These are phyloP conservation scores for Penicillium olsonii DNA, from an alignment of 2,329 filamentous ascomycete genomes.

Conservation along the genomic window DNA sequence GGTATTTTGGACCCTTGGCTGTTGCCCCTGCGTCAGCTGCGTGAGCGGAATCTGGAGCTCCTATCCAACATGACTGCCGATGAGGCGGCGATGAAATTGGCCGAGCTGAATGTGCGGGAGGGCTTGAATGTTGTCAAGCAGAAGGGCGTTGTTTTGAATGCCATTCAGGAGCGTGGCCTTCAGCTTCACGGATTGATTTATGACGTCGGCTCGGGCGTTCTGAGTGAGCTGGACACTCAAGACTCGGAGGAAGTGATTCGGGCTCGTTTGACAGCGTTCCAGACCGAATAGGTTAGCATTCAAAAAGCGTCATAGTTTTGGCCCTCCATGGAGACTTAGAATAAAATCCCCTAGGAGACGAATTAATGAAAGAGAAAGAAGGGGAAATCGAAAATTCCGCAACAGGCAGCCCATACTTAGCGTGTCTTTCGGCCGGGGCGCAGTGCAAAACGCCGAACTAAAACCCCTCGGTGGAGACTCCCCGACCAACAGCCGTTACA, in stretches of 20 bases:
- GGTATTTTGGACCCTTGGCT: conserved; percentile 65
- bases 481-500: no score
- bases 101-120: conserved; percentile 73
- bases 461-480: no score
- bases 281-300: conserved; percentile 27
- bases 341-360: background rate
- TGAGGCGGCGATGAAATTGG: conserved; percentile 62
- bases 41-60: conserved; percentile 54
- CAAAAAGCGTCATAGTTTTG: background rate
- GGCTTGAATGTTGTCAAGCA: conserved; percentile 68
- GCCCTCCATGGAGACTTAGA: background rate
- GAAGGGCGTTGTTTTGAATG: conserved; percentile 70
- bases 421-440: no score
- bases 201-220: conserved; percentile 60
- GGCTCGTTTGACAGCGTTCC: conserved; percentile 44
- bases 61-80: conserved; percentile 50
- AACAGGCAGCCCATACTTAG: background rate
- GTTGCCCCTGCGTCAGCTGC: conserved; percentile 56
- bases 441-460: no score
- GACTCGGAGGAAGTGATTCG: conserved; percentile 44
- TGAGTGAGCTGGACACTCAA: conserved; percentile 54
- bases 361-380: background rate
- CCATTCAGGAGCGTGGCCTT: conserved; percentile 68
- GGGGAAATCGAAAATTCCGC: background rate
- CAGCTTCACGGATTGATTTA: conserved; percentile 78